Conservation (phyloP, 2,329 filamentous ascomycete species). For the Talaromyces atroroseus region DNA sequence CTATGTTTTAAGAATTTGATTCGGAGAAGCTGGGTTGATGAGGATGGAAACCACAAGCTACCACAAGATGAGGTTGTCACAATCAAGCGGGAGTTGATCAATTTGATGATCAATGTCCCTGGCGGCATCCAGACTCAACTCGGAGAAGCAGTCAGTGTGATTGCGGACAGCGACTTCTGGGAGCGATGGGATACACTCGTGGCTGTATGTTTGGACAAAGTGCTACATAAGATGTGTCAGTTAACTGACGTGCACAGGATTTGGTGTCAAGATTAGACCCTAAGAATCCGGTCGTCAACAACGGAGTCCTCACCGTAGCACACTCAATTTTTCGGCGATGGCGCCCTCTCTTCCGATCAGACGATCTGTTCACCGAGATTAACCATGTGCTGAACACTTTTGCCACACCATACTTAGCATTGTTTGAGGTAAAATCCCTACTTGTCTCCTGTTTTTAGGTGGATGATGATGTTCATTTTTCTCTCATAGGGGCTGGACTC, state of each 20-base stretch:
- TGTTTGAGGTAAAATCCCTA: constrained; percentile 60
- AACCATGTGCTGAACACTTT: constrained; percentile 90
- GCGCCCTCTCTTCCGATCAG: constrained; percentile 88
- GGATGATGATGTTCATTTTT: constrained; percentile 14
- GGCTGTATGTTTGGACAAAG: constrained; percentile 49
- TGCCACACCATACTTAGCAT: constrained; percentile 71
- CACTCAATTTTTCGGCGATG: constrained; percentile 97
- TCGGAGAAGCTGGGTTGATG: constrained; percentile 88
- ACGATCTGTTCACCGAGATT: constrained; percentile 90
- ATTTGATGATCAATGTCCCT: constrained; percentile 91
- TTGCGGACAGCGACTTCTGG: constrained; percentile 98
- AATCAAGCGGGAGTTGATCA: constrained; percentile 93
- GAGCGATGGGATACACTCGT: constrained; percentile 93
- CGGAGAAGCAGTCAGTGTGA: constrained; percentile 92
- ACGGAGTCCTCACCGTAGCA: constrained; percentile 91
- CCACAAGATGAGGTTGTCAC: constrained; percentile 73
- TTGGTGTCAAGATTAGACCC: constrained; percentile 81
- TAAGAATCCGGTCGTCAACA: constrained; percentile 77
- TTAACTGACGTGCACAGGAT: constrained; percentile 51
- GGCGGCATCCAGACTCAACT: constrained; percentile 84
- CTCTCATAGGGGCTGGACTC: constrained; percentile 40
- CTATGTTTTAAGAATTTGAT: constrained; percentile 99
- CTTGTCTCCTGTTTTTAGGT: neutral
- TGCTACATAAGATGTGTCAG: neutral
- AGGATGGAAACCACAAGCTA: constrained; percentile 90